phyloP scores from a whole-genome alignment of 768 basidiomycete species.

The Tubosaeta brunneosetosa region DNA sequence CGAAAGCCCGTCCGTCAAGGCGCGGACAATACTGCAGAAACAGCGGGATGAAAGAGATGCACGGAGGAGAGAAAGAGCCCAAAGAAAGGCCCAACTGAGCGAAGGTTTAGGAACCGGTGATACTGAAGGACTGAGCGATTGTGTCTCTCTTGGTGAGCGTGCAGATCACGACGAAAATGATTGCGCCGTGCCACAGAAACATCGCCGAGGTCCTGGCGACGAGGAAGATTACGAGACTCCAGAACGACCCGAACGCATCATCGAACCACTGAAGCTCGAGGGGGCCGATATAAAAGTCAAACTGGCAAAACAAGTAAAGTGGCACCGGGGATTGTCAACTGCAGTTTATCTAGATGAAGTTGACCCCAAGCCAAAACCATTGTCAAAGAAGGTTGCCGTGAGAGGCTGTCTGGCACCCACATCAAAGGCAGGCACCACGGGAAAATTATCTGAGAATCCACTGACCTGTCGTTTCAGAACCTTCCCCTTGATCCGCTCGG shows the following conservation, averaged over 20 bases:
- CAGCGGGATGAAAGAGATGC: conserved; percentile 58
- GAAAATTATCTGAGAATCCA: not conserved
- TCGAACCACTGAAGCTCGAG: conserved; percentile 38
- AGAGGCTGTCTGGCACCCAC: conserved; percentile 68
- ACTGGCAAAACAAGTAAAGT: conserved; percentile 62
- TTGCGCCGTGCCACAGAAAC: conserved; percentile 30
- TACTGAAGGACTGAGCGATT: conserved; percentile 23
- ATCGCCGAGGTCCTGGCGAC: conserved; percentile 69
- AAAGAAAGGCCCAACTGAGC: conserved; percentile 49
- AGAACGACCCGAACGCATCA: conserved; percentile 36
- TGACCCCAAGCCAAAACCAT: conserved; percentile 44
- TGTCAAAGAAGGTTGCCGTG: conserved; percentile 37
- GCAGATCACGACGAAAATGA: conserved; percentile 25
- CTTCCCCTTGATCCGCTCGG: conserved; percentile 66
- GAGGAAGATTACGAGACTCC: conserved; percentile 79
- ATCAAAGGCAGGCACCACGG: conserved; percentile 52
- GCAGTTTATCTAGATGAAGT: conserved; percentile 61
- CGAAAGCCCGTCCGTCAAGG: conserved; percentile 74
- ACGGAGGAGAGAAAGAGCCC: conserved; percentile 55
- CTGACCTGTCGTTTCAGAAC: conserved; percentile 37
- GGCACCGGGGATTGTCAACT: conserved; percentile 67
- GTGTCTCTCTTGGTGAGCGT: not conserved
- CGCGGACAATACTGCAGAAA: conserved; percentile 62
- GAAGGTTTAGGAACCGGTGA: conserved; percentile 27
- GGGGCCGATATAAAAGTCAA: conserved; percentile 29